phyloP scores from a whole-genome alignment of 176 grass and related monocot species.

The Bolboschoenus planiculmis region DNA sequence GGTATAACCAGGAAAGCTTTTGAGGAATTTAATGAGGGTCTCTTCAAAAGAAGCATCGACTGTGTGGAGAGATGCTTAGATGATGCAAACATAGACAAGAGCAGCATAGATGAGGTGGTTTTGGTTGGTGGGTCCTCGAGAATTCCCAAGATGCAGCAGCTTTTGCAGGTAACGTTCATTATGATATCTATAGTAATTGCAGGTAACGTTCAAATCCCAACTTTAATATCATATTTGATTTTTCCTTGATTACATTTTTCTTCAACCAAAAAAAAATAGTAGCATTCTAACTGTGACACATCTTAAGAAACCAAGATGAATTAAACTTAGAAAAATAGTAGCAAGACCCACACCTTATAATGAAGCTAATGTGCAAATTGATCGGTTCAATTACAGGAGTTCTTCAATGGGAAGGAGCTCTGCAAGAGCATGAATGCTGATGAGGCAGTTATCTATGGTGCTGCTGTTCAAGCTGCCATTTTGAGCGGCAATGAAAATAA shows the following conservation, averaged over 20 bases:
- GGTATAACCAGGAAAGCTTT: neutral
- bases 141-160: slow-evolving; percentile 8
- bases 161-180: neutral
- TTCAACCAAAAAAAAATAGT: neutral
- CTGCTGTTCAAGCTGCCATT: neutral
- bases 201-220: too few species aligned
- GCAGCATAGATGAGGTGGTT: slow-evolving; percentile 11
- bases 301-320: neutral
- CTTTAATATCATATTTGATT: too few species aligned
- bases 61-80: neutral
- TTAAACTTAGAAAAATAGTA: neutral
- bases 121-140: neutral
- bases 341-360: neutral
- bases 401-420: slow-evolving; percentile 3
- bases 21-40: neutral
- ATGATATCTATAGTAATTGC: neutral
- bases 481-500: neutral
- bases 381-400: neutral
- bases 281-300: neutral
- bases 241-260: too few species aligned
- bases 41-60: neutral
- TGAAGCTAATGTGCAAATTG: neutral
- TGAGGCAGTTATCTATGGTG: neutral
- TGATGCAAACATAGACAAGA: slow-evolving; percentile 3
- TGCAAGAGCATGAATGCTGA: slow-evolving; percentile 4